Conservation (phyloP, 805 yeast genomes). For the Kluyveromyces nonfermentans region DNA sequence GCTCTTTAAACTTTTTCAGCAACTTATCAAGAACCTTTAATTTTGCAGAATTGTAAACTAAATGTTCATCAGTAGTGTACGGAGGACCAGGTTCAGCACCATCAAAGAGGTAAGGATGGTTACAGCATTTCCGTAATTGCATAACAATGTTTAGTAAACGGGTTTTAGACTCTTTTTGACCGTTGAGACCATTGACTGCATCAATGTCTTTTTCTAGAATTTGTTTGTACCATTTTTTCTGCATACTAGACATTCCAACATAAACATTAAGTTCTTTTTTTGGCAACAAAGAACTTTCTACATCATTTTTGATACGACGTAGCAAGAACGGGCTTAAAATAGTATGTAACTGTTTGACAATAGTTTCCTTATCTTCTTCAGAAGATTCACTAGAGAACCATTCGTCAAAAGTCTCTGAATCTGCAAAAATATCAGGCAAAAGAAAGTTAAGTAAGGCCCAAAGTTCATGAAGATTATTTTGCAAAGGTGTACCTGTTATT, state of each 20-base stretch:
- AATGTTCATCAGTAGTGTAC: conserved; percentile 74
- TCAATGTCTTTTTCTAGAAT: conserved; percentile 71
- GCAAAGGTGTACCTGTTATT: conserved; percentile 77
- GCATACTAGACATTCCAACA: conserved; percentile 72
- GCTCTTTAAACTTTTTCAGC: conserved; percentile 48
- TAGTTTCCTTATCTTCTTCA: conserved; percentile 38
- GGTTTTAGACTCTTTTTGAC: conserved; percentile 67
- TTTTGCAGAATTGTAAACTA: conserved; percentile 63
- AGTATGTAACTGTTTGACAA: conserved; percentile 63
- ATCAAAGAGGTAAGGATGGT: conserved; percentile 76
- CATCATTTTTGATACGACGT: conserved; percentile 71
- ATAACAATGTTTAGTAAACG: conserved; percentile 69
- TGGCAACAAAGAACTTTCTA: conserved; percentile 69
- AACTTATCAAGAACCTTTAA: conserved; percentile 62
- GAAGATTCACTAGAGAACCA: conserved; percentile 49
- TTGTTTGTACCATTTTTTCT: conserved; percentile 66
- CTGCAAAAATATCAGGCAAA: conserved; percentile 70
- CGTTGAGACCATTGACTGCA: conserved; percentile 77
- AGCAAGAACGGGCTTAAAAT: conserved; percentile 66
- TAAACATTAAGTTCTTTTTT: conserved; percentile 67
- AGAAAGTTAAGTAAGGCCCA: conserved; percentile 76
- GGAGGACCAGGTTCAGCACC: conserved; percentile 92
- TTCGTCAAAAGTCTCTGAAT: conserved; percentile 61
- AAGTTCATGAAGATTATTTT: conserved; percentile 67
- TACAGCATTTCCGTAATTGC: conserved; percentile 80